Conservation (phyloP, 345 rosid genomes). For the Angophora floribunda region DNA sequence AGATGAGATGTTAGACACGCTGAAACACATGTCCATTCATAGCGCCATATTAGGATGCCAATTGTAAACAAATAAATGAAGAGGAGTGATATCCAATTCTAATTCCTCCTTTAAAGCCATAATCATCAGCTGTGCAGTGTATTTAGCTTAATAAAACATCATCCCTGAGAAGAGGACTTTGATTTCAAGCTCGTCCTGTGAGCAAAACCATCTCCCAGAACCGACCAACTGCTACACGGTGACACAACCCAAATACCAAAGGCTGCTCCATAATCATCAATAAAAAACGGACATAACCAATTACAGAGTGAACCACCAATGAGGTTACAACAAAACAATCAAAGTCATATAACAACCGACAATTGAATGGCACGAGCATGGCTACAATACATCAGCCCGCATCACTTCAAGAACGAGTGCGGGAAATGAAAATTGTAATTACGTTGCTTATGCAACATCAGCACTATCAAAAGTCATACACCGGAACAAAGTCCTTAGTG, state of each 20-base stretch:
- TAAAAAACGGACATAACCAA: neutral
- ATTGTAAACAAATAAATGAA: neutral
- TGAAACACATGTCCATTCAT: neutral
- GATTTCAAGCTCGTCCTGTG: neutral
- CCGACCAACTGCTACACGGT: neutral
- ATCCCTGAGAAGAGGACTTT: neutral
- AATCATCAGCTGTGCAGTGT: neutral
- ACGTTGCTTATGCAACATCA: neutral
- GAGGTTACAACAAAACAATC: neutral
- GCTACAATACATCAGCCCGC: neutral
- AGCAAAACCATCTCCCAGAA: neutral
- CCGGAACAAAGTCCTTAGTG: neutral
- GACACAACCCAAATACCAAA: neutral
- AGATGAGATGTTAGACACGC: neutral
- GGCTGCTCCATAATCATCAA: neutral
- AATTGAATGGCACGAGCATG: neutral
- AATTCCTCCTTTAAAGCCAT: neutral
- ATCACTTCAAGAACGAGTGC: neutral
- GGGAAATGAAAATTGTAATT: neutral
- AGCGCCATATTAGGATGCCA: neutral
- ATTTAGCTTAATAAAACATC: neutral
- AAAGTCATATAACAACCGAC: neutral
- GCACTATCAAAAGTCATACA: neutral
- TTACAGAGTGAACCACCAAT: neutral
- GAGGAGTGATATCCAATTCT: neutral